Base-by-base conservation (phyloP, 371 early-diverging fungal species). In the Rhizopus arrhizus region DNA sequence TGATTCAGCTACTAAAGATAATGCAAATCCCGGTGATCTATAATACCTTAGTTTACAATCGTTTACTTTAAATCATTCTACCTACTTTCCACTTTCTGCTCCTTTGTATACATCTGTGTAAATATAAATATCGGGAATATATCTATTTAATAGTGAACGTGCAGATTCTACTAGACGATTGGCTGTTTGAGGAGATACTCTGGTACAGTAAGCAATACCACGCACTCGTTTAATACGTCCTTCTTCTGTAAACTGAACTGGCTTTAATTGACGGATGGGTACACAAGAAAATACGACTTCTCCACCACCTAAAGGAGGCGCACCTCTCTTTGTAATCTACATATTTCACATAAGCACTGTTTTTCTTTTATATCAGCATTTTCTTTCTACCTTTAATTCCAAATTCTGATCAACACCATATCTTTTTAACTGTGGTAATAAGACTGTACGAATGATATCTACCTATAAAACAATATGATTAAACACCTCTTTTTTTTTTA, bases 101-200 rank as follows among this genome's bases (percentile, higher is more conserved):
- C 97, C 96, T 68, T 95, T 95, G 70, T 91, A 96, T 32, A 96
- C 92, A 76, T 98, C 98, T 10, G 97, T 94, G 70, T 95, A 95
- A 56, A 99, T 89, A 73, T 97, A 97, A 50, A 97, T 92, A 72
- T 98, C 98, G 7, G 95, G 95, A 48, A 97, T 92, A 72, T 88
- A 94, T 59, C 89, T 82, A 55, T 95, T 93, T 56, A 97, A 77
- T 58, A 92, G 71, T 9, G 89, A 78, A 52, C 97, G 85, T 22
- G 97, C 93, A 6, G 92, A 77, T 64, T 97, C 94, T 1, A 92
- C 93, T 69, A 98, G 83, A 35, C 97, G 91, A 75, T 95, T 95
- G 38, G 96, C 90, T 66, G 92, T 93, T 64, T 94, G 94, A 6
- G 98, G 97, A 12, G 95, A 91, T n/a, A 99, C 92, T 13, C 99